Evolutionary conservation across 1,284 basidiomycete genomes (phyloP).

Genomic region (Exsudoporus floridanus): DNA sequence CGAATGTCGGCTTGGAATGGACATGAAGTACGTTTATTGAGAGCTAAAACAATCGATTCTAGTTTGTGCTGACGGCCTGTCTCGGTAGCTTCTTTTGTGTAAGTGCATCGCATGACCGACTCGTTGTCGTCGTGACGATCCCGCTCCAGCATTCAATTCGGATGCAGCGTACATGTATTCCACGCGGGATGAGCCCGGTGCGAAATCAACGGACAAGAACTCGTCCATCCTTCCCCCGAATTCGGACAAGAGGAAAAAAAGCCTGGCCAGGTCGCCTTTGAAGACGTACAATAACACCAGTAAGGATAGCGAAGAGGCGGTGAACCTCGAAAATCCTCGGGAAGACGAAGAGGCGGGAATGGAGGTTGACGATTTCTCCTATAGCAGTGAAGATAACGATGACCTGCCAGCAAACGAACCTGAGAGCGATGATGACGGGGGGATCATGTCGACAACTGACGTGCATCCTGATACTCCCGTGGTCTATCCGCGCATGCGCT

Average conservation of each 20-base stretch:
- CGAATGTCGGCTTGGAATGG: slow-evolving; percentile 75
- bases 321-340: neutral
- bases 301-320: slow-evolving; percentile 5
- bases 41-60: neutral
- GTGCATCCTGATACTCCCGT: slow-evolving; percentile 49
- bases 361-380: slow-evolving; percentile 25
- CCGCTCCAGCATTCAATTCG: slow-evolving; percentile 63
- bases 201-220: neutral
- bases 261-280: neutral
- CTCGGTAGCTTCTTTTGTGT: slow-evolving; percentile 32
- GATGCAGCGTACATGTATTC: slow-evolving; percentile 85
- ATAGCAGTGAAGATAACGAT: slow-evolving; percentile 24
- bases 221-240: slow-evolving; percentile 28
- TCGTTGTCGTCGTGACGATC: slow-evolving; percentile 8
- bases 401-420: slow-evolving; percentile 19
- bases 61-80: slow-evolving; percentile 11
- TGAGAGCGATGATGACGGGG: slow-evolving; percentile 38
- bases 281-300: neutral
- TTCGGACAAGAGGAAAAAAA: neutral
- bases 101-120: slow-evolving; percentile 10
- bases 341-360: slow-evolving; percentile 25
- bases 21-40: slow-evolving; percentile 61
- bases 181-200: slow-evolving; percentile 61
- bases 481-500: slow-evolving; percentile 68
- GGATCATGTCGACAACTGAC: slow-evolving; percentile 29